Evolutionary conservation across 345 rosid genomes (phyloP).

Genomic region (Eutrema yunnanense): DNA sequence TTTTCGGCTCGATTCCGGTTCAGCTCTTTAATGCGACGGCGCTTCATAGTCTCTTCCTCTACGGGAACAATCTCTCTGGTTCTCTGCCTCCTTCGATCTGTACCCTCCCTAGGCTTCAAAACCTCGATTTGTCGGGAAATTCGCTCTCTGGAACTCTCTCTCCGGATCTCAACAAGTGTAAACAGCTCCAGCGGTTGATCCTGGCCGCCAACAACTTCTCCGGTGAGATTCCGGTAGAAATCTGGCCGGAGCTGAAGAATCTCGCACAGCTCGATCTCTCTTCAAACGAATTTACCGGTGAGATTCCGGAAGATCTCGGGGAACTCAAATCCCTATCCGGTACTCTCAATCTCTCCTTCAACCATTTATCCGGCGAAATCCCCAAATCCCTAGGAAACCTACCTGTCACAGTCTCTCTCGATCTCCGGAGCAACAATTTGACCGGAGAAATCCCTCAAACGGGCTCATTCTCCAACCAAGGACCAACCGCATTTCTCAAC

Average conservation of each 20-base stretch:
- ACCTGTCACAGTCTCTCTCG: conserved; percentile 80
- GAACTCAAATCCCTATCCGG: conserved; percentile 66
- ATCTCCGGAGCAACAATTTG: conserved; percentile 70
- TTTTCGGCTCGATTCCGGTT: conserved; percentile 70
- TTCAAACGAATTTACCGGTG: conserved; percentile 53
- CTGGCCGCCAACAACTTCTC: conserved; percentile 60
- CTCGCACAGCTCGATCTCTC: conserved; percentile 83
- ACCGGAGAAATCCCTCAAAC: conserved; percentile 89
- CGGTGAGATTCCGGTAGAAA: conserved; percentile 61
- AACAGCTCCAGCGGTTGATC: conserved; percentile 72
- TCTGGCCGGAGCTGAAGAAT: conserved; percentile 74
- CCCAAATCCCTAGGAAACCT: conserved; percentile 73
- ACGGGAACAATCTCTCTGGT: conserved; percentile 82
- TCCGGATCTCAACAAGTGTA: conserved; percentile 49
- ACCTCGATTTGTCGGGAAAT: conserved; percentile 78
- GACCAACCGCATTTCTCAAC: conserved; percentile 90
- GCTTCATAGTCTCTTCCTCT: conserved; percentile 74
- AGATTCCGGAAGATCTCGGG: conserved; percentile 68
- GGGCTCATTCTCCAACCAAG: conserved; percentile 89
- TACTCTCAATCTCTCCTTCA: conserved; percentile 77
- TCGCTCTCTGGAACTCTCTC: conserved; percentile 71
- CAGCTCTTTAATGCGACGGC: conserved; percentile 87
- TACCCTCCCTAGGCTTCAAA: conserved; percentile 66
- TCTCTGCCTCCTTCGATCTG: conserved; percentile 74
- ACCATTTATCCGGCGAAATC: conserved; percentile 65